Evolutionary conservation across 768 basidiomycete genomes (phyloP).

Genomic region (Suillus lakei): DNA sequence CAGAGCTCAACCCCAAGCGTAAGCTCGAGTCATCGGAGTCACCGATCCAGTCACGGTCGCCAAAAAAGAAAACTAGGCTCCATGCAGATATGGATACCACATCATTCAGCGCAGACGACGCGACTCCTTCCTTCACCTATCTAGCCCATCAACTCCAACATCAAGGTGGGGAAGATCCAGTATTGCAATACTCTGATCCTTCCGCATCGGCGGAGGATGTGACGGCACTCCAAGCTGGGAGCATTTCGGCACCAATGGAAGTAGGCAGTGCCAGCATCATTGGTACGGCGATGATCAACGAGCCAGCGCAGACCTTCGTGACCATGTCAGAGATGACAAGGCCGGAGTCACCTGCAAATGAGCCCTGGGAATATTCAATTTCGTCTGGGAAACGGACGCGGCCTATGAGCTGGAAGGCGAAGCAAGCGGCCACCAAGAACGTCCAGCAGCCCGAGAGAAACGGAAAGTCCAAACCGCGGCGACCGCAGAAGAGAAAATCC

Average conservation of each 20-base stretch:
- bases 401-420: not conserved
- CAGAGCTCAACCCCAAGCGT: not conserved
- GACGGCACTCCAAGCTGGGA: not conserved
- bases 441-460: not conserved
- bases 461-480: not conserved
- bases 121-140: not conserved
- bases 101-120: not conserved
- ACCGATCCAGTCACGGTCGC: not conserved
- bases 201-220: not conserved
- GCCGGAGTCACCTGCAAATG: not conserved
- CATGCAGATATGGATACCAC: not conserved
- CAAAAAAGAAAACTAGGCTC: not conserved
- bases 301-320: not conserved
- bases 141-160: not conserved
- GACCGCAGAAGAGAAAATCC: constrained; percentile 2
- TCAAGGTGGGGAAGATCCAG: not conserved
- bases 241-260: not conserved
- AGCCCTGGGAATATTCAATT: not conserved
- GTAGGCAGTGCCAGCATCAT: not conserved
- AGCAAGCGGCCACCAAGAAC: not conserved
- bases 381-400: not conserved
- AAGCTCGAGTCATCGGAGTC: not conserved
- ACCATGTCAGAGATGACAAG: not conserved
- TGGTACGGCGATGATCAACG: not conserved
- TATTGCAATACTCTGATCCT: not conserved